Base-by-base conservation (phyloP, 108 stramenopile genomes). In the Epithemia pelagica region DNA sequence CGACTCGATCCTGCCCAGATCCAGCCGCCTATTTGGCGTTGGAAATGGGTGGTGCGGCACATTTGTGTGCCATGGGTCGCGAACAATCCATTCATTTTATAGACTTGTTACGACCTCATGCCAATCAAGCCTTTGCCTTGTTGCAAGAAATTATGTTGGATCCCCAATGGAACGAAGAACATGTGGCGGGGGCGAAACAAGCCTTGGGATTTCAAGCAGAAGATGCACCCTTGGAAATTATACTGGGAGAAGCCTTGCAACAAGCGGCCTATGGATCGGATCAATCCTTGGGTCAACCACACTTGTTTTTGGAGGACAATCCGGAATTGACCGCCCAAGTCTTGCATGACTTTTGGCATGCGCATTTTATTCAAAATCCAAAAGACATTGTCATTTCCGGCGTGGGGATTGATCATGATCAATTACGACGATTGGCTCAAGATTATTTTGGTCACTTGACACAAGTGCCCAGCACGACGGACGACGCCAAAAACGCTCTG, bases 11-110 rank as follows among this genome's bases (percentile, higher is more conserved):
- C 22, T 74, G 67, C 24, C 57, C 69, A 24, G 75, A 90, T 52
- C 76, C 95, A 30, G 68, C 76, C 1, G 30, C 76, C 28, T 65
- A 74, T 21, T 58, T 91, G 52, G 37, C 37, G 37, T 10, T 46
- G 37, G 37, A 46, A 84, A 92, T 64, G 73, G 78, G 20, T 74
- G 87, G 66, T 93, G 96, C 19, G 90, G 74, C 19, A 78, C 83
- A 25, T 72, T 85, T 32, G 92, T 95, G 62, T 95, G 87, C 55
- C 85, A 82, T 89, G 10, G 75, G 80, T 25, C 67, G 95, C 23
- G 97, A 98, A 71, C 95, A 97, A 68, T 85, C 94, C 37, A 70
- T 97, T 57, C 91, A 94, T 60, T 96, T 92, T 66, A 82, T 96
- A 64, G 97, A 98, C 70, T 82, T 95, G 1, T 65, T 98, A 31